Base-by-base conservation (phyloP, 2,329 filamentous ascomycete genomes). In the Aureobasidium leucospermi region DNA sequence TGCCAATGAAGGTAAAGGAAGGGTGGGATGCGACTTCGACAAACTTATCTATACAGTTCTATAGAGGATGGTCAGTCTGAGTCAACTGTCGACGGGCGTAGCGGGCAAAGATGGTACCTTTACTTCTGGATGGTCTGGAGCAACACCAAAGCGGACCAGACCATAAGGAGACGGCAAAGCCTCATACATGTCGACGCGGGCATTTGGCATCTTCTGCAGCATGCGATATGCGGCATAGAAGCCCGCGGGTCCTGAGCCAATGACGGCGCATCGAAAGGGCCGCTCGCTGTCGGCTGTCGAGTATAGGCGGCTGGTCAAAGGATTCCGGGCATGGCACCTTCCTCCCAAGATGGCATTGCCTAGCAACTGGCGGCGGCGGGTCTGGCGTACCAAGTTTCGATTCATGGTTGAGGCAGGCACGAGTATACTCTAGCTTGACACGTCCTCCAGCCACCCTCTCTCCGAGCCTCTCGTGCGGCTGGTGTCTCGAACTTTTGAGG, bases 81-180 rank as follows among this genome's bases (percentile, higher is more conserved):
- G n/a, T 51, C 3, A 15, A 7, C 7, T 8, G 32, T 1, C 28
- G 9, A 43, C 1, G 38, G 23, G 23, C 23, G 23, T 23, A 32
- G 23, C 7, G n/a, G 4, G 31, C 4, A 9, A 28, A 3, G 34
- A 8, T 8, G n/a, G 3, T 76, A 94, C 90, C 84, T 99, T 99
- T 65, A 99, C 94, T 76, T 99, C 93, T 0, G 94, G 93, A 74
- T 99, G 94, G 71, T 99, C 94, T 5, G 94, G 94, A n/a, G 94
- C 95, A 61, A 99, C 94, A 8, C 94, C 94, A 69, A 94, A 96
- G 59, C 94, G 82, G 52, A 96, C 92, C 59, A 99, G 81, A 1
- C 94, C 94, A 70, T 90, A 99, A 0, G 94, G 94, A 4, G 96
- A 91, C 0, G 94, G 94, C 41, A 97, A 76, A 31, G 90, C 85